Evolutionary conservation across 164 flowering plant species (phyloP), one percentile per base, ranked within the genome.

Genomic region (Euptelea pleiosperma): DNA sequence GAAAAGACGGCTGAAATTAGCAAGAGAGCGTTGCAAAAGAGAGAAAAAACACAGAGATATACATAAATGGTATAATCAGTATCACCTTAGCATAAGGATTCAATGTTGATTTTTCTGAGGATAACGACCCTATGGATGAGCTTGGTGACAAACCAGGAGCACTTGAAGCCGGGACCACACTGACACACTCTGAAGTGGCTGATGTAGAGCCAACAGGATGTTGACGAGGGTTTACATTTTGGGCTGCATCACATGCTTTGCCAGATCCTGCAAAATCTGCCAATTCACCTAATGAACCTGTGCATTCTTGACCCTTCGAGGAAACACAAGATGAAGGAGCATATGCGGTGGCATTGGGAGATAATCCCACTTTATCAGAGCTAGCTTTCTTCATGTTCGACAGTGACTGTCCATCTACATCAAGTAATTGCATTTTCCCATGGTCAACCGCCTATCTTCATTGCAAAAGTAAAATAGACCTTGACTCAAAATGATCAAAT

Each of bases 81-180:
- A 58, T 50, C 58, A 89, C 99, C 96, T 94, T 94, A 3, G 99
- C 99, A 80, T 79, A 52, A 57, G 96, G 99, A 77, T 94, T 94
- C 60, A 88, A 59, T n/a, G 84, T 76, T 31, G 96, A 90, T 57
- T 84, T 94, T 58, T 90, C 99, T 12, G 99, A 94, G 28, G 88
- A 75, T 53, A 88, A 73, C 30, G 99, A 94, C 49, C 93, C 93
- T 54, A 88, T 60, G 29, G 97, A 94, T 52, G 99, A 94, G 66
- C 91, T 82, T 64, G 93, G 94, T 45, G 99, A 86, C 70, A 90
- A 62, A 46, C 79, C 79, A 63, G 83, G 86, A 48, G 68, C 80
- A 75, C 66, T 56, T 5, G 77, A 71, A 58, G 84, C 74, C 50
- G 86, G 60, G 33, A 75, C 41, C 34, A 75, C 73, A 57, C 70